Evolutionary conservation across 179 eudicot genomes (phyloP).

Genomic region (Spinacia oleracea): DNA sequence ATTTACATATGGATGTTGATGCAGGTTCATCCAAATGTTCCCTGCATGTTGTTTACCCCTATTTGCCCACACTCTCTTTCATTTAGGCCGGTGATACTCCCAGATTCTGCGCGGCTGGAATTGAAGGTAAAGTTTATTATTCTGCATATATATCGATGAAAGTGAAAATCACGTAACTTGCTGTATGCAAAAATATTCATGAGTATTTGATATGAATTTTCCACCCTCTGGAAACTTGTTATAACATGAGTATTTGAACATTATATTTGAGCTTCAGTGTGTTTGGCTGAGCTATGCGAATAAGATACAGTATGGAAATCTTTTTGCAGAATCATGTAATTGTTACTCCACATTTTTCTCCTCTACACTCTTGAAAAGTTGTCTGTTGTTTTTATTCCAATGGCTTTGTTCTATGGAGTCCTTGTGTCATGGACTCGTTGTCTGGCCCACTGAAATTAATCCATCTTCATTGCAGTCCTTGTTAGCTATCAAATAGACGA

Average conservation of each 20-base stretch:
- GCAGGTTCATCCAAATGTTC: slow-evolving; percentile 99
- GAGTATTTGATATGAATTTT: slow-evolving; percentile 1
- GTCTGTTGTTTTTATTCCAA: background rate
- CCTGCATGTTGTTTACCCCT: slow-evolving; percentile 94
- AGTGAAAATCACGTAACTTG: background rate
- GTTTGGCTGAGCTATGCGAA: background rate
- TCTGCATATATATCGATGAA: background rate
- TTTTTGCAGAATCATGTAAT: background rate
- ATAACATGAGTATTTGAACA: background rate
- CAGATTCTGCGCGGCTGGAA: slow-evolving; percentile 89
- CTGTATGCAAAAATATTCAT: background rate
- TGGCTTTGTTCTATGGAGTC: background rate
- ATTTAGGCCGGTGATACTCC: slow-evolving; percentile 85
- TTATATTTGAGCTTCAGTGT: background rate
- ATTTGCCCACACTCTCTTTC: slow-evolving; percentile 90
- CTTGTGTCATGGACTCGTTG: background rate
- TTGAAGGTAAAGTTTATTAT: slow-evolving; percentile 57
- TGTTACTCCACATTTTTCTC: background rate
- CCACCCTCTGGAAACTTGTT: background rate
- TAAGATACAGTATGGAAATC: background rate
- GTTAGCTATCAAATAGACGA: background rate
- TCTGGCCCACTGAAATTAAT: background rate
- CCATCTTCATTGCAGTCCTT: background rate
- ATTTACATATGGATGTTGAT: slow-evolving; percentile 23
- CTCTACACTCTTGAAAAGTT: background rate